These are phyloP conservation scores for Capsicum baccatum DNA, from an alignment of 257 asterid species.

Conservation along the genomic window DNA sequence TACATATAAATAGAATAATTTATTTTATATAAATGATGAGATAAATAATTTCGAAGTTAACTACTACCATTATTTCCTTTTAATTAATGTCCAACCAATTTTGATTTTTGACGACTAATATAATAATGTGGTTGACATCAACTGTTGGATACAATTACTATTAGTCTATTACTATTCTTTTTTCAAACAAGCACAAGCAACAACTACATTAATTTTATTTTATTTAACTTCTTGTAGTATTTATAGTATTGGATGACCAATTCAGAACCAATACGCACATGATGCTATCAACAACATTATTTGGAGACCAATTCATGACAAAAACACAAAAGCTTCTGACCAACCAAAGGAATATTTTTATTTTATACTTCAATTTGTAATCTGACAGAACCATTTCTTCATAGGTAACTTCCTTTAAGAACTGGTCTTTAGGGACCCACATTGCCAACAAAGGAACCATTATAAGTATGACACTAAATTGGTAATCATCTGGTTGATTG, in stretches of 20 bases:
- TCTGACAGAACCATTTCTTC: not conserved
- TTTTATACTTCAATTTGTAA: not conserved
- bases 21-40: too few relatives aligned
- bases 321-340: not conserved
- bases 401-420: not conserved
- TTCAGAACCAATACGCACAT: not conserved
- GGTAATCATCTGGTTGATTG: not conserved
- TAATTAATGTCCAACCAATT: not conserved
- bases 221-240: not conserved
- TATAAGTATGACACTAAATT: not conserved
- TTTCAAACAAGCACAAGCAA: not conserved
- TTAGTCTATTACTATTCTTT: not conserved
- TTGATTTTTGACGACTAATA: too few relatives aligned
- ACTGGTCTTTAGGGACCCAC: not conserved
- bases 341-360: constrained; percentile 23
- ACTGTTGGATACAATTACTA: not conserved
- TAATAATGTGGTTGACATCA: too few relatives aligned
- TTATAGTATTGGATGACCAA: not conserved
- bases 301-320: not conserved
- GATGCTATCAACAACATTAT: not conserved
- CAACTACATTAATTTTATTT: not conserved
- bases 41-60: too few relatives aligned
- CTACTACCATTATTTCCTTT: too few relatives aligned
- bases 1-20: too few relatives aligned
- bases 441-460: not conserved